Percentiles rank a stretch among this genome's conserved stretches.
These are phyloP conservation scores for Auriscalpium microsporum DNA, from an alignment of 768 basidiomycete species.

Conservation along the genomic window DNA sequence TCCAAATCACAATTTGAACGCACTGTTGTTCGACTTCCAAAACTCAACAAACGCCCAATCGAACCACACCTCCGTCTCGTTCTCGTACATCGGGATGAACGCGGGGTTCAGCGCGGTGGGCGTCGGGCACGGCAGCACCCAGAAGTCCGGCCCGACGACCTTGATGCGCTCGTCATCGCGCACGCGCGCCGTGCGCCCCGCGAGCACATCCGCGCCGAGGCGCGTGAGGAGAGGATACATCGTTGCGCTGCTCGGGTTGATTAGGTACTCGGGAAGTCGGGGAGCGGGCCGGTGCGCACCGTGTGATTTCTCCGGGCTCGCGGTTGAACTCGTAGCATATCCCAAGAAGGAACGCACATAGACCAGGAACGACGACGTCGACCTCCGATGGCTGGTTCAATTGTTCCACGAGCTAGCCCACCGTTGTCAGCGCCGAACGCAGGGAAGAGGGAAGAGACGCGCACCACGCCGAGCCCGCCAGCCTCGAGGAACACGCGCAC, in stretches of 20 bases:
- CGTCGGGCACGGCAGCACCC: conserved; percentile 52
- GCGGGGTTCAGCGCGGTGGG: conserved; percentile 23
- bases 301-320: conserved; percentile 91
- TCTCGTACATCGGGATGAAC: conserved; percentile 32
- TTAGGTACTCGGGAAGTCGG: neutral
- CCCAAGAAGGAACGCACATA: conserved; percentile 87
- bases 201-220: conserved; percentile 82
- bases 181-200: conserved; percentile 77
- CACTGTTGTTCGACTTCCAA: conserved; percentile 97
- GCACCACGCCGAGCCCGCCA: conserved; percentile 82
- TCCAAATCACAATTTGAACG: too few species aligned
- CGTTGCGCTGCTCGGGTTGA: conserved; percentile 44
- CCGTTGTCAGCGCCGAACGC: neutral
- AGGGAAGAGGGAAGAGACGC: conserved; percentile 24
- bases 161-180: conserved; percentile 93
- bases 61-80: conserved; percentile 90
- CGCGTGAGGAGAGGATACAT: conserved; percentile 87
- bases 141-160: conserved; percentile 74
- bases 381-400: conserved; percentile 84
- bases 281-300: conserved; percentile 38
- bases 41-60: conserved; percentile 98
- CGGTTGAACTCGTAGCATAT: conserved; percentile 95
- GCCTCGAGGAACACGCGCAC: conserved; percentile 87
- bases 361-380: conserved; percentile 80
- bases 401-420: conserved; percentile 77